Evolutionary conservation across 2,329 filamentous ascomycete species (phyloP), one percentile per base, ranked within the genome.

Genomic region (Fusarium sp.): DNA sequence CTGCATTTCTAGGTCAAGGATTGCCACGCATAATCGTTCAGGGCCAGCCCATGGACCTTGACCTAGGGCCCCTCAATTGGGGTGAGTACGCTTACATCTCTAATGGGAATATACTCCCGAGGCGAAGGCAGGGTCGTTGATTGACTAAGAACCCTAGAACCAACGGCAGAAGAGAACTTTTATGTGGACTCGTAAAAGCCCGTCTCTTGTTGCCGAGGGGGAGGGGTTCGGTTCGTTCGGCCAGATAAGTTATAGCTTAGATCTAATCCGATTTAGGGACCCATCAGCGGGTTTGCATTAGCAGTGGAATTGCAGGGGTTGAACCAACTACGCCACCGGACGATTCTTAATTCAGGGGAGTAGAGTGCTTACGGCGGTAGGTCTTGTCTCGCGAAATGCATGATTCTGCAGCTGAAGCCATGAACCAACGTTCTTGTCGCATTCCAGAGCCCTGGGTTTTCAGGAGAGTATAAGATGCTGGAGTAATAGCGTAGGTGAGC

Each of bases 221-320:
- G 55, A 54, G 41, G 59, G 66, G 55, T 35, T 54, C 20, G 18
- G 36, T 39, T 60, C 18, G 35, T 33, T 39, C n/a, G n/a, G 36
- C 36, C 47, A 61, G 38, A 60, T 52, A 4, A 44, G 33, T 62
- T 36, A 28, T 56, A 36, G 26, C 39, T 49, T 49, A 63, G 66
- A 73, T 73, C 70, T 70, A 73, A 70, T 66, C 71, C 60, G 47
- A 73, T 73, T 70, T 55, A 44, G 55, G 70, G 38, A 41, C 58
- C 63, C 56, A 28, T 51, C 24, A 49, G 38, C 45, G 38, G 20
- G 35, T n/a, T 36, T 52, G 45, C 57, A 39, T 61, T 28, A 33
- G 31, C n/a, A 22, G 18, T 36, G 11, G 7, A 20, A 26, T 22
- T n/a, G 48, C 63, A 67, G 41, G 63, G 63, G 28, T 15, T 13